phyloP scores from a whole-genome alignment of 805 yeast species.

The Candida silvatica region DNA sequence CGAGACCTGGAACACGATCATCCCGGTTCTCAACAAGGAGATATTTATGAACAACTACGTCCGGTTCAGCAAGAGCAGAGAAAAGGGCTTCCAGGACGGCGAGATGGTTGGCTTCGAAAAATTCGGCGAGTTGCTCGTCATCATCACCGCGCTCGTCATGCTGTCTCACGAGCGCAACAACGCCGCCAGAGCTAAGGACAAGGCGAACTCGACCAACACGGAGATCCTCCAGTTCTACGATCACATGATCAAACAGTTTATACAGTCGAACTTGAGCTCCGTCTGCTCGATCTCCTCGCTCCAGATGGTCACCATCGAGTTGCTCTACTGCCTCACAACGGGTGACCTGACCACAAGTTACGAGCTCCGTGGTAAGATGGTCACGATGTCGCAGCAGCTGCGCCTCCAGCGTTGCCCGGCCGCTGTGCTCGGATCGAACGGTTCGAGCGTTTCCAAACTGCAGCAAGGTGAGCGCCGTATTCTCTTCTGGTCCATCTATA shows the following conservation, averaged over 20 bases:
- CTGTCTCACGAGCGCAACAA: conserved; percentile 28
- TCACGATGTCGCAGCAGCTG: conserved; percentile 79
- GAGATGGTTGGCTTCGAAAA: conserved; percentile 37
- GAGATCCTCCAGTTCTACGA: conserved; percentile 45
- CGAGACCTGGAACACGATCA: conserved; percentile 65
- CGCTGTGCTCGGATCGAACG: conserved; percentile 62
- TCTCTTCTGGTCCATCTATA: conserved; percentile 77
- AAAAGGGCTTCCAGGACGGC: conserved; percentile 32
- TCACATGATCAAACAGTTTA: conserved; percentile 51
- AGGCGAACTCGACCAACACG: conserved; percentile 13
- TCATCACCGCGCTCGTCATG: conserved; percentile 44
- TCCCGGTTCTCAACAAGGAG: conserved; percentile 64
- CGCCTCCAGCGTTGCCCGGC: conserved; percentile 83
- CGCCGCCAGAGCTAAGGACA: conserved; percentile 4
- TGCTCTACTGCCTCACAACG: conserved; percentile 60
- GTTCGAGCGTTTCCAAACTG: conserved; percentile 52
- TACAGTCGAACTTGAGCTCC: conserved; percentile 50
- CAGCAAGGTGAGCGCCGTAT: conserved; percentile 81
- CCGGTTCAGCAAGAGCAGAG: conserved; percentile 36
- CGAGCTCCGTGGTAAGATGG: conserved; percentile 64
- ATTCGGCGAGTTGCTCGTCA: conserved; percentile 45
- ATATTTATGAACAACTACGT: conserved; percentile 58
- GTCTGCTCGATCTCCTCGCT: conserved; percentile 59
- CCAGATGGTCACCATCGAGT: conserved; percentile 60
- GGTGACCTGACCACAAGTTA: conserved; percentile 73